phyloP scores from a whole-genome alignment of 2,329 filamentous ascomycete species.

The Ophiocordyceps sinensis region DNA sequence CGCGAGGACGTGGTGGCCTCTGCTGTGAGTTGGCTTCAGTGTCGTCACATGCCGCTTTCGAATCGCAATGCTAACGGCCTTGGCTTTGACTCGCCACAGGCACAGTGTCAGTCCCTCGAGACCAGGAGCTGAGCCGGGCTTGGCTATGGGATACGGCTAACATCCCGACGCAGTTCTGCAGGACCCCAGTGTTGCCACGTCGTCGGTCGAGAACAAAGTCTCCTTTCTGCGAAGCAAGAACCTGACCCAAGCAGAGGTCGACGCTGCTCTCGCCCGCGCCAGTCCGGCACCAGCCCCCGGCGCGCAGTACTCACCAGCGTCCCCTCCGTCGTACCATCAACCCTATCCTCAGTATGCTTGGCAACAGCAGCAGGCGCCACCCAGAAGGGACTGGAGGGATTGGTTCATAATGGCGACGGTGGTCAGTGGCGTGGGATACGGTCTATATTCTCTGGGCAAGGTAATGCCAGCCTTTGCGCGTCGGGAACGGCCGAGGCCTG shows the following conservation, averaged over 20 bases:
- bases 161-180: constrained; percentile 55
- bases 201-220: constrained; percentile 83
- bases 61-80: neutral
- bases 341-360: constrained; percentile 39
- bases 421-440: constrained; percentile 77
- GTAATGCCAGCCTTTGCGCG: constrained; percentile 26
- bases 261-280: constrained; percentile 63
- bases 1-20: constrained; percentile 86
- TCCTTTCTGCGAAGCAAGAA: constrained; percentile 95
- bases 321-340: constrained; percentile 30
- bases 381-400: constrained; percentile 87
- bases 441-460: constrained; percentile 77
- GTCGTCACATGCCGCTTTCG: neutral
- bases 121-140: neutral
- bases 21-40: constrained; percentile 38
- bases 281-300: constrained; percentile 32
- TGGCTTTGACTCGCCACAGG: constrained; percentile 11
- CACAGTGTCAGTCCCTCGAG: constrained; percentile 23
- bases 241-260: constrained; percentile 89
- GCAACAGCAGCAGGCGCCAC: constrained; percentile 49
- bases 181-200: constrained; percentile 79
- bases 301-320: constrained; percentile 24
- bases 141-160: neutral
- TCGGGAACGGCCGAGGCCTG: neutral
- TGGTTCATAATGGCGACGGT: constrained; percentile 99